Conservation (phyloP, 1,139 yeast species). For the Komagataea norvegica region DNA sequence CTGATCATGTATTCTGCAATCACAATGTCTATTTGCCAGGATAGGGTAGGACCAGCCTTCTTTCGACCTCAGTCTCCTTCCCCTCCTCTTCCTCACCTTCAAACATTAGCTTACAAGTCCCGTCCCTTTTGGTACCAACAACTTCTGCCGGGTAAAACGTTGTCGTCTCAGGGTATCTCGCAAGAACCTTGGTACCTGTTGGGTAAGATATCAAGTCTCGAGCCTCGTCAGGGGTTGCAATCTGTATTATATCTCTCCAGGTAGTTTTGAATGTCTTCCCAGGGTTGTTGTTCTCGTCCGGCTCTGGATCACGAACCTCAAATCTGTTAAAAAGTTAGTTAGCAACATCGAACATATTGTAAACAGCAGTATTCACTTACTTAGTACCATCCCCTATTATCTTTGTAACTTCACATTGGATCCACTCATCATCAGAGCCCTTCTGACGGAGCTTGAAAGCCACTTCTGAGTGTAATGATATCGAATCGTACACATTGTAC, state of each 20-base stretch:
- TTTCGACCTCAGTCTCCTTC: slow-evolving; percentile 89
- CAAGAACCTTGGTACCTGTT: slow-evolving; percentile 77
- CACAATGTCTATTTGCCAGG: slow-evolving; percentile 34
- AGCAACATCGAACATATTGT: slow-evolving; percentile 1
- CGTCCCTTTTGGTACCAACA: slow-evolving; percentile 68
- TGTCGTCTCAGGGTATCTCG: slow-evolving; percentile 96
- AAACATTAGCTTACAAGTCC: slow-evolving; percentile 73
- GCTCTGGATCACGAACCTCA: slow-evolving; percentile 95
- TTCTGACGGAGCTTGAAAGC: slow-evolving; percentile 75
- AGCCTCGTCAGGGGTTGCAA: slow-evolving; percentile 49
- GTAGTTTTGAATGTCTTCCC: slow-evolving; percentile 84
- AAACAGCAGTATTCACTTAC: slow-evolving; percentile 8
- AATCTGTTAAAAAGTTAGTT: slow-evolving; percentile 32
- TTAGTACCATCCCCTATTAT: slow-evolving; percentile 71
- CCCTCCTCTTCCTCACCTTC: slow-evolving; percentile 98
- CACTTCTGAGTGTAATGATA: slow-evolving; percentile 72
- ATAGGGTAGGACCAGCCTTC: slow-evolving; percentile 75
- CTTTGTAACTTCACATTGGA: slow-evolving; percentile 85
- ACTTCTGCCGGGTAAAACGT: slow-evolving; percentile 95
- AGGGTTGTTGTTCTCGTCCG: slow-evolving; percentile 87
- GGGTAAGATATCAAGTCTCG: slow-evolving; percentile 55
- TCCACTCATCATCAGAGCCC: slow-evolving; percentile 84
- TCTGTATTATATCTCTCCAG: slow-evolving; percentile 71
- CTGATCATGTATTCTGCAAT: background rate
- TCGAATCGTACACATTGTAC: slow-evolving; percentile 57